Percentiles rank a stretch among this genome's conserved stretches.
These are phyloP conservation scores for Apiospora malaysiana DNA, from an alignment of 2,329 filamentous ascomycete genomes.

Conservation along the genomic window DNA sequence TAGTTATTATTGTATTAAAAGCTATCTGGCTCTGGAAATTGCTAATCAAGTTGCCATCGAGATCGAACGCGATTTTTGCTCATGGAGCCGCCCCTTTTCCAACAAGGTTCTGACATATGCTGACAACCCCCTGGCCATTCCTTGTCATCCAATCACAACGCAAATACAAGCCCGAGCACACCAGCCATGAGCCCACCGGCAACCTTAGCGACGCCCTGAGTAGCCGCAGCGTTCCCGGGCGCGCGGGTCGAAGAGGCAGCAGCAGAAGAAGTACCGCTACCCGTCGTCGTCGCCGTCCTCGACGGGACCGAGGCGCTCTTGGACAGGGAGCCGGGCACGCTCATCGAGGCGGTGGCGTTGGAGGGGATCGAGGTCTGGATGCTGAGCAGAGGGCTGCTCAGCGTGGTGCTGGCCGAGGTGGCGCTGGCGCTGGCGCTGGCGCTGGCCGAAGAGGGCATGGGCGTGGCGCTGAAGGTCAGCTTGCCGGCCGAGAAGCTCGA, in stretches of 20 bases:
- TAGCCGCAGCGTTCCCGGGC: neutral
- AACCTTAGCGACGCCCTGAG: neutral
- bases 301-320: neutral
- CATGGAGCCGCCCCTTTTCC: neutral
- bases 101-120: neutral
- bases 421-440: neutral
- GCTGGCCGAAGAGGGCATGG: neutral
- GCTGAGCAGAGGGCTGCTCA: neutral
- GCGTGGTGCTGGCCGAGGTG: neutral
- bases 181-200: neutral
- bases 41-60: neutral
- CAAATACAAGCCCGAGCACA: neutral
- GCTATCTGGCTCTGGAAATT: neutral
- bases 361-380: conserved; percentile 15
- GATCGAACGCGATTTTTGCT: neutral
- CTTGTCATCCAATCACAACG: neutral
- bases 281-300: neutral
- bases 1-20: neutral
- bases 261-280: neutral
- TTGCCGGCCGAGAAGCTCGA: conserved; percentile 13
- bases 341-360: neutral
- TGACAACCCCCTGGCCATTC: neutral
- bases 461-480: conserved; percentile 3
- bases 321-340: neutral
- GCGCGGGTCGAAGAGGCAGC: neutral